Percentiles rank a stretch among this genome's conserved stretches.
Evolutionary conservation across 2,329 filamentous ascomycete genomes (phyloP).

Genomic region (Trichophyton simii): DNA sequence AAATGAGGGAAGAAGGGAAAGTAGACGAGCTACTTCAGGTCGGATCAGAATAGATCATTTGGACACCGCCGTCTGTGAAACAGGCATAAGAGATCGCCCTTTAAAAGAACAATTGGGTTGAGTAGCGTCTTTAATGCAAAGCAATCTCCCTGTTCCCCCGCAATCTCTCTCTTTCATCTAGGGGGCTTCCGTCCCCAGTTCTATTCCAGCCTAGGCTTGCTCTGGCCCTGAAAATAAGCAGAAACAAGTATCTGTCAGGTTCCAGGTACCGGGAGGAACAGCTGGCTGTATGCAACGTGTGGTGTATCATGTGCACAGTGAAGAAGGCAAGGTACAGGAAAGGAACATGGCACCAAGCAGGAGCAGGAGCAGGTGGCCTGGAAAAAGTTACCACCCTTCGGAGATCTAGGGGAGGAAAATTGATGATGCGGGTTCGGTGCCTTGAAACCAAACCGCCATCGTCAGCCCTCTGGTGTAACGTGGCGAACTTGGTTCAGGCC

Average conservation of each 20-base stretch:
- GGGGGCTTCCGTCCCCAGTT: not conserved
- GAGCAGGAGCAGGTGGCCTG: not conserved
- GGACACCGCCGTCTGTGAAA: not conserved
- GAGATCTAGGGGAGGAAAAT: not conserved
- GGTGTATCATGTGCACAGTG: not conserved
- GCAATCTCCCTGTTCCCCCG: not conserved
- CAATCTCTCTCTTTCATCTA: not conserved
- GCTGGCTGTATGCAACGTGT: not conserved
- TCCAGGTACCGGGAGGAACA: not conserved
- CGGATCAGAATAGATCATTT: not conserved
- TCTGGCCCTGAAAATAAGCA: not conserved
- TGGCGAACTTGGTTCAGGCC: not conserved
- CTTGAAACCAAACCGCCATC: not conserved
- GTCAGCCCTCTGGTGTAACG: conserved; percentile 1
- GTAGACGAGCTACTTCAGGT: not conserved
- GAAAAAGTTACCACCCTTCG: not conserved
- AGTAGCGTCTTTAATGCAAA: not conserved
- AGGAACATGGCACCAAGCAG: not conserved
- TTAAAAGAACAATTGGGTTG: not conserved
- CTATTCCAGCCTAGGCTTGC: not conserved
- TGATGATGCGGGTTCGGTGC: not conserved
- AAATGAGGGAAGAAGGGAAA: not conserved
- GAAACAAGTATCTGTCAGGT: not conserved
- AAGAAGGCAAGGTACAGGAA: not conserved
- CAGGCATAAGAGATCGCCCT: not conserved